Conservation (phyloP, 2,329 filamentous ascomycete species). For the Botryotinia calthae region DNA sequence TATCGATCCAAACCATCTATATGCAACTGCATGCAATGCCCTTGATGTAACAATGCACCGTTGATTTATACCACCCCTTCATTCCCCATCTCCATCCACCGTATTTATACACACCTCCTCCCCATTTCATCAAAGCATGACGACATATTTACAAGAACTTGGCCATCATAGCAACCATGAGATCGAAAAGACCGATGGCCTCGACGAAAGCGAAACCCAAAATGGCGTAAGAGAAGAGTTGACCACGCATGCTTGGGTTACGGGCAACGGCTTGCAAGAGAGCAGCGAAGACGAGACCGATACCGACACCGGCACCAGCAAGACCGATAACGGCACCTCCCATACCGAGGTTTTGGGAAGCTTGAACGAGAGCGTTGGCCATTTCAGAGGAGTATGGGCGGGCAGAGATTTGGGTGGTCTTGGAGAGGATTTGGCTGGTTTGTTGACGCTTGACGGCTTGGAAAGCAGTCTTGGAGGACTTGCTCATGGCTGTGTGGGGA, state of each 20-base stretch:
- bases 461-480: constrained; percentile 30
- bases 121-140: background rate
- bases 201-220: constrained; percentile 94
- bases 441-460: constrained; percentile 65
- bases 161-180: constrained; percentile 92
- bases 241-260: constrained; percentile 91
- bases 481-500: constrained; percentile 41
- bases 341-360: constrained; percentile 89
- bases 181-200: constrained; percentile 84
- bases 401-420: constrained; percentile 36
- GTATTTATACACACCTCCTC: constrained; percentile 15
- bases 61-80: constrained; percentile 17
- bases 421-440: constrained; percentile 63
- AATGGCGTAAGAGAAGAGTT: constrained; percentile 96
- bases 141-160: constrained; percentile 61
- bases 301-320: constrained; percentile 90
- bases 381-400: constrained; percentile 82
- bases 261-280: constrained; percentile 87
- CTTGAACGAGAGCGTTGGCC: constrained; percentile 83
- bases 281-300: constrained; percentile 89
- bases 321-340: constrained; percentile 88
- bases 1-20: constrained; percentile 15
- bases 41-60: constrained; percentile 2
- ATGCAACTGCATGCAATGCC: constrained; percentile 38
- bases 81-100: constrained; percentile 16